Evolutionary conservation across 2,329 filamentous ascomycete genomes (phyloP).

Genomic region (Pseudogymnoascus sp.): DNA sequence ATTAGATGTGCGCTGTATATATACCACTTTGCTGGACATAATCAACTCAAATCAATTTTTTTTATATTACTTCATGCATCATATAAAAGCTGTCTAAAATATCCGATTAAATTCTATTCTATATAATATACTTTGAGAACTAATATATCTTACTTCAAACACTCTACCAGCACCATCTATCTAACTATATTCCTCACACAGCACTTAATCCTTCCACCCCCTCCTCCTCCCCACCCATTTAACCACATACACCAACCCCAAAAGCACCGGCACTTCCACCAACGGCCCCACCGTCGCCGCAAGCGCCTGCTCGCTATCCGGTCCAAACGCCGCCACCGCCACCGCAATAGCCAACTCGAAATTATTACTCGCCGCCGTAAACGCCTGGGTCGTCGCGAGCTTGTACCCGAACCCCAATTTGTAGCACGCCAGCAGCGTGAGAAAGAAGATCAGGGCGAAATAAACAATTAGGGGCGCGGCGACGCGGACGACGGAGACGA

Average conservation of each 20-base stretch:
- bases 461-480: slow-evolving; percentile 77
- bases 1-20: background rate
- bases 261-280: slow-evolving; percentile 77
- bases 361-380: slow-evolving; percentile 87
- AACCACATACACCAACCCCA: slow-evolving; percentile 70
- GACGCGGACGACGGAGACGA: slow-evolving; percentile 75
- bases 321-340: slow-evolving; percentile 70
- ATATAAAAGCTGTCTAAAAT: background rate
- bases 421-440: slow-evolving; percentile 49
- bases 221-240: slow-evolving; percentile 50
- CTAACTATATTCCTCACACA: background rate
- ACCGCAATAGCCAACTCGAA: slow-evolving; percentile 90
- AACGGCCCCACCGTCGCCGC: slow-evolving; percentile 78
- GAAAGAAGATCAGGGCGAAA: slow-evolving; percentile 68
- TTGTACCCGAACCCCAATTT: slow-evolving; percentile 70
- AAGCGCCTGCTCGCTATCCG: slow-evolving; percentile 71
- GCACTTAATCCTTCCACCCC: slow-evolving; percentile 26
- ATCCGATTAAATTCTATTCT: background rate
- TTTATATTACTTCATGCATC: background rate
- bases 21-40: background rate
- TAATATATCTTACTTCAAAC: background rate
- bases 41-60: background rate
- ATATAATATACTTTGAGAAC: background rate
- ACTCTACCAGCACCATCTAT: background rate
- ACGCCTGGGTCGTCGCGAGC: slow-evolving; percentile 69